Percentiles rank a stretch among this genome's conserved stretches.
Evolutionary conservation across 352 stramenopile genomes (phyloP).

Genomic region (Phytophthora sp.): DNA sequence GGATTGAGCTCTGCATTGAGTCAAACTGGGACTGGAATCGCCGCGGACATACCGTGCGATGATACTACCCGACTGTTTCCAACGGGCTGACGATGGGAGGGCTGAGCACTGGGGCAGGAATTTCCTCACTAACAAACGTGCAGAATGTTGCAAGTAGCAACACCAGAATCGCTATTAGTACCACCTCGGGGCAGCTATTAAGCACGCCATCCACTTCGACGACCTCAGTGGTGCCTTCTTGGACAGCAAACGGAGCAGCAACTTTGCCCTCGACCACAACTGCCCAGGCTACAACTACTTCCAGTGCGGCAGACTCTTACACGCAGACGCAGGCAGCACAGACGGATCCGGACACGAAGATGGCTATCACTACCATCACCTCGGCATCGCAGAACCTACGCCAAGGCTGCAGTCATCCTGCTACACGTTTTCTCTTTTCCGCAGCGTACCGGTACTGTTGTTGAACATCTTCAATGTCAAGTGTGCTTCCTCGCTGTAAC

Average conservation of each 20-base stretch:
- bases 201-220: not conserved
- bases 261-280: constrained; percentile 9
- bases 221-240: no score
- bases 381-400: constrained; percentile 11
- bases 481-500: no score
- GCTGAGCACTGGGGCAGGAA: not conserved
- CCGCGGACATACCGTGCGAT: constrained; percentile 5
- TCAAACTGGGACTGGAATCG: not conserved
- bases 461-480: no score
- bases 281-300: constrained; percentile 2
- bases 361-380: constrained; percentile 5
- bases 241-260: not conserved
- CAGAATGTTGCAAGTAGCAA: not conserved
- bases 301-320: not conserved
- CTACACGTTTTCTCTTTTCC: not conserved
- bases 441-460: no score
- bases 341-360: constrained; percentile 8
- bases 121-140: constrained; percentile 3
- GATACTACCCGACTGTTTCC: constrained; percentile 6
- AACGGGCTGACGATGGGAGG: not conserved
- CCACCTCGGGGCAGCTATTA: not conserved
- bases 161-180: not conserved
- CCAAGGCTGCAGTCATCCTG: constrained; percentile 1
- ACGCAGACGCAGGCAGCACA: not conserved
- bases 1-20: not conserved